A percentile compares a stretch with the other conserved stretches of the same genome.
Conservation (phyloP, 139 green algal genomes). For the Chlorella sp. region DNA sequence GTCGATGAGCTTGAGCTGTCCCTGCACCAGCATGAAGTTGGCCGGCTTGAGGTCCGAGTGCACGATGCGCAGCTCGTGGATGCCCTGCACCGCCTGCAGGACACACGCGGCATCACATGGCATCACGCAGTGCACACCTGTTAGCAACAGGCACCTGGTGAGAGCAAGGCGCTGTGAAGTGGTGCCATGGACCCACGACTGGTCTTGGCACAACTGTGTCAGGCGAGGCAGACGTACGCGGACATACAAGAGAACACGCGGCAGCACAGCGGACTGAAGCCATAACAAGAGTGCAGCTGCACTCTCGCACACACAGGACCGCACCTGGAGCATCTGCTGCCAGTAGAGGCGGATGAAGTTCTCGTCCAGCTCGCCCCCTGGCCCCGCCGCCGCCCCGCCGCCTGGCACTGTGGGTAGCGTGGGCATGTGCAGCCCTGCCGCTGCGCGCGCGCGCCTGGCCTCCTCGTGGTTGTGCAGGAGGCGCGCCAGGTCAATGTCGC, state of each 20-base stretch:
- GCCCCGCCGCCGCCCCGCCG: not conserved
- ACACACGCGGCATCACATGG: not conserved
- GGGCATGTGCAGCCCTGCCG: not conserved
- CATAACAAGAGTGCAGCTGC: too few relatives aligned
- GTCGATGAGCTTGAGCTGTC: constrained; percentile 96
- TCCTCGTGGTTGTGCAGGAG: constrained; percentile 71
- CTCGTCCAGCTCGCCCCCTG: constrained; percentile 58
- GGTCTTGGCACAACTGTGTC: too few relatives aligned
- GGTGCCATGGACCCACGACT: too few relatives aligned
- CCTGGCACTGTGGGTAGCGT: not conserved
- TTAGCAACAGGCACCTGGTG: too few relatives aligned
- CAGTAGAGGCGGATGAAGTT: constrained; percentile 90
- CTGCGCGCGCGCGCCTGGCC: constrained; percentile 5
- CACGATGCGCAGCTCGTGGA: constrained; percentile 91
- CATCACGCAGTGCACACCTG: not conserved
- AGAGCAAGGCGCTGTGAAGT: too few relatives aligned
- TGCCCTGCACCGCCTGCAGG: constrained; percentile 80
- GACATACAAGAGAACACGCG: too few relatives aligned
- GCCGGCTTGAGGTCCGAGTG: constrained; percentile 95
- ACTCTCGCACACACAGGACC: too few relatives aligned
- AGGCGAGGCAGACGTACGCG: too few relatives aligned
- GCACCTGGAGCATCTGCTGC: constrained; percentile 4
- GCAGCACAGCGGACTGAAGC: too few relatives aligned
- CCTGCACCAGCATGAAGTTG: constrained; percentile 93
- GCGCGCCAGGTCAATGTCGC: constrained; percentile 92